phyloP scores from a whole-genome alignment of 83 land plant genomes.

The Picea engelmannii region DNA sequence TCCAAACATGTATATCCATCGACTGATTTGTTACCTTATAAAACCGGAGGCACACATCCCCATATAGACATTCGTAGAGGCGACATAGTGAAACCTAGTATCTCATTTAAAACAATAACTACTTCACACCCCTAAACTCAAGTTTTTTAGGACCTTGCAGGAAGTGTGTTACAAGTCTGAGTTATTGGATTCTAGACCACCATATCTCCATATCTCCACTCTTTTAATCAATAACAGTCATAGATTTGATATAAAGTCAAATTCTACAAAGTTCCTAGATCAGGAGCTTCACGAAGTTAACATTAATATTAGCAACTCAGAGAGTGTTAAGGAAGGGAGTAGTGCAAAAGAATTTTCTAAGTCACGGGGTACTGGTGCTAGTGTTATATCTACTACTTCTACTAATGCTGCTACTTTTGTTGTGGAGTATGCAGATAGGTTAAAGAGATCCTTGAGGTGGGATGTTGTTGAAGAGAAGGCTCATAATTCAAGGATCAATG shows the following conservation, averaged over 20 bases:
- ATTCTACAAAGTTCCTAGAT: conserved; percentile 20
- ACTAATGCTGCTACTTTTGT: not conserved
- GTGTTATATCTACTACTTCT: not conserved
- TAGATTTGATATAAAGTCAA: conserved; percentile 22
- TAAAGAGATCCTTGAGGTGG: conserved; percentile 14
- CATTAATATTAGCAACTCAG: not conserved
- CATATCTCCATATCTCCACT: too few species aligned
- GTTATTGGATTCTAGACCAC: too few species aligned
- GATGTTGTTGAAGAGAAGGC: conserved; percentile 25
- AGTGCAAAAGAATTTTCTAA: not conserved
- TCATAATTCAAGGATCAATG: conserved; percentile 21
- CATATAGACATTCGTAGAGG: too few species aligned
- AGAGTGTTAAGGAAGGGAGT: conserved; percentile 25
- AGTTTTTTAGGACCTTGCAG: too few species aligned
- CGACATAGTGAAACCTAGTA: too few species aligned
- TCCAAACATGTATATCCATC: too few species aligned
- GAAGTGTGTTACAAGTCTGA: too few species aligned
- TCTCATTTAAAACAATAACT: too few species aligned
- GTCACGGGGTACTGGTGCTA: not conserved
- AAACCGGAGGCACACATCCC: too few species aligned
- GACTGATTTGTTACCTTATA: too few species aligned
- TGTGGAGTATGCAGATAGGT: not conserved
- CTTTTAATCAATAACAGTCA: not conserved
- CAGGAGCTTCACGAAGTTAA: not conserved
- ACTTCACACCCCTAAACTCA: too few species aligned